A percentile compares a stretch with the other conserved stretches of the same genome.
These are phyloP conservation scores for Mrakia hoshinonis DNA, from an alignment of 768 basidiomycete genomes.

Conservation along the genomic window DNA sequence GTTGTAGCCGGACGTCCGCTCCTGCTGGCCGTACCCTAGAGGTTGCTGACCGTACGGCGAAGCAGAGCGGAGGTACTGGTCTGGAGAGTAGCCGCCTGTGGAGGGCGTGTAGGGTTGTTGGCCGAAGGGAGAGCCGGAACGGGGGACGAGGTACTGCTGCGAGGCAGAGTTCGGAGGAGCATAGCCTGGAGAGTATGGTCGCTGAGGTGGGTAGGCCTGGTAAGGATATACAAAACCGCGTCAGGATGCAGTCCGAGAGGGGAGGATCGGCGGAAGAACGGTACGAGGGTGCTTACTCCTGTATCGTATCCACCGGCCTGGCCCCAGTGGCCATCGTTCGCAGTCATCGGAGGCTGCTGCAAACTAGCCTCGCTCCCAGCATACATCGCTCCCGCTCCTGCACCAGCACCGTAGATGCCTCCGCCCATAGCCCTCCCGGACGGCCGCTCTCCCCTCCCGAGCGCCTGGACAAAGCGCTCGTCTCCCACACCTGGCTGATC, in stretches of 20 bases:
- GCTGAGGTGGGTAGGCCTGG: slow-evolving; percentile 3
- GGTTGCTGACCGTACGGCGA: neutral
- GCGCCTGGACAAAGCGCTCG: slow-evolving; percentile 17
- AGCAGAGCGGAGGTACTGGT: neutral
- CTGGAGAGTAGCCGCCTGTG: neutral
- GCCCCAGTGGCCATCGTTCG: neutral
- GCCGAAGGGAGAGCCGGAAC: neutral
- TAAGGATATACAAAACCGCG: neutral
- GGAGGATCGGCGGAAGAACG: neutral
- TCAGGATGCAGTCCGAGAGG: neutral
- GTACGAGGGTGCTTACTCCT: neutral
- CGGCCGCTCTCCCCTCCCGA: slow-evolving; percentile 16
- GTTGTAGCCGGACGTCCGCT: too few species aligned
- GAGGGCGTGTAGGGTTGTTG: neutral
- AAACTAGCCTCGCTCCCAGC: slow-evolving; percentile 22
- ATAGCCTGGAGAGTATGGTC: neutral
- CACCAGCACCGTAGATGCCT: slow-evolving; percentile 1
- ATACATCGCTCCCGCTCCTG: slow-evolving; percentile 17
- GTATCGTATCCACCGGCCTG: neutral
- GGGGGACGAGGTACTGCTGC: slow-evolving; percentile 4
- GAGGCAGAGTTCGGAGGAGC: slow-evolving; percentile 4
- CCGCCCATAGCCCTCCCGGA: neutral
- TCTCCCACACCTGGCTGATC: slow-evolving; percentile 9
- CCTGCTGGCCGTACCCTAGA: neutral
- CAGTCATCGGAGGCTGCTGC: slow-evolving; percentile 14